Conservation (phyloP, 345 rosid species). For the Eucalyptus marginata region DNA sequence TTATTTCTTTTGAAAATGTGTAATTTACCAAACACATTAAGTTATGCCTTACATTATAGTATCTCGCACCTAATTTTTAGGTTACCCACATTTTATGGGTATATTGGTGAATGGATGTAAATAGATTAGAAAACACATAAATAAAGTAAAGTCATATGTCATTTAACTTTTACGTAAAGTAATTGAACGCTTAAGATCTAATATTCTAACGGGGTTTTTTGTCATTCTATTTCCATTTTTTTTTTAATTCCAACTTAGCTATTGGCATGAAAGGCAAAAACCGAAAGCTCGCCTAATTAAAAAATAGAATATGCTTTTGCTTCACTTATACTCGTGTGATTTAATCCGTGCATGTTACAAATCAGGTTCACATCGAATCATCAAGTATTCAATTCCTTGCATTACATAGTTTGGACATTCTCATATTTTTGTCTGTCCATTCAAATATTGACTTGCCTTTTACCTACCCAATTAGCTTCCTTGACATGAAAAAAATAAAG, state of each 20-base stretch:
- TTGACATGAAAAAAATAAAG: not conserved
- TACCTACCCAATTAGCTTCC: not conserved
- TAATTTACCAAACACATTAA: not conserved
- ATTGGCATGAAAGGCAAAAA: not conserved
- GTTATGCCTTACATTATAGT: not conserved
- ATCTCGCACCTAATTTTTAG: not conserved
- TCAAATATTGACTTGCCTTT: not conserved
- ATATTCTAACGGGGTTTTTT: not conserved
- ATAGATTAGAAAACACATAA: not conserved
- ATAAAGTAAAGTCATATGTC: not conserved
- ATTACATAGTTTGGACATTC: not conserved
- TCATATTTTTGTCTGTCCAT: not conserved
- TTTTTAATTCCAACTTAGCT: not conserved
- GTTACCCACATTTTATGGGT: not conserved
- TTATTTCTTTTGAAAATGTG: fast-evolving
- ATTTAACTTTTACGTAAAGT: not conserved
- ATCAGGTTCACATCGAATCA: not conserved
- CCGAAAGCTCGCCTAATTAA: fast-evolving
- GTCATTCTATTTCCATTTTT: not conserved
- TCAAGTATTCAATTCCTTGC: not conserved
- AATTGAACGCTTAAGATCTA: not conserved
- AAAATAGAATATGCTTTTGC: not conserved
- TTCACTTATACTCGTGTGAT: not conserved
- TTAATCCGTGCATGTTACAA: fast-evolving
- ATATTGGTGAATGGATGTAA: not conserved